Evolutionary conservation across 1,139 yeast genomes (phyloP).

Genomic region (Yamadazyma jaroonii): DNA sequence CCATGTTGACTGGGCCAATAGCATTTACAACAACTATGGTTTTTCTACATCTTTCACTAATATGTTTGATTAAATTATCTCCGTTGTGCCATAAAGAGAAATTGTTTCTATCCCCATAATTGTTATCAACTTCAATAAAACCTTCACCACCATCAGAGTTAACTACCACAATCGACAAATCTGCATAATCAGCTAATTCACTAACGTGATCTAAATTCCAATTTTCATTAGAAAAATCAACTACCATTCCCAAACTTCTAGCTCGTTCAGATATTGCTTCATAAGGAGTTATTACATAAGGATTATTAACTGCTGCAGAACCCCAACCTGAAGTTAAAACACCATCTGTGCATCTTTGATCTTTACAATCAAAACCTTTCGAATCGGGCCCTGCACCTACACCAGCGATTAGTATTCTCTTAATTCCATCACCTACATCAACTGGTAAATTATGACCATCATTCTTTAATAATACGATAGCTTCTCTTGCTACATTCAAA

Average conservation of each 20-base stretch:
- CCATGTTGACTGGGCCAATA: conserved; percentile 61
- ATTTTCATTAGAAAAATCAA: conserved; percentile 40
- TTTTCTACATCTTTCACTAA: conserved; percentile 49
- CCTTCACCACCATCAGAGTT: conserved; percentile 60
- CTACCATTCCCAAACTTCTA: conserved; percentile 39
- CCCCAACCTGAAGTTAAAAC: conserved; percentile 52
- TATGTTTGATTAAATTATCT: conserved; percentile 47
- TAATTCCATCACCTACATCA: conserved; percentile 36
- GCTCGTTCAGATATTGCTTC: conserved; percentile 49
- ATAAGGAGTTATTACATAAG: conserved; percentile 53
- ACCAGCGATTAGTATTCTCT: conserved; percentile 46
- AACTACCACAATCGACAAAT: conserved; percentile 52
- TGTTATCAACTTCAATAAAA: conserved; percentile 53
- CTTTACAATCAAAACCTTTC: conserved; percentile 49
- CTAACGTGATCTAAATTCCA: conserved; percentile 45
- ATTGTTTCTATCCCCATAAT: conserved; percentile 60
- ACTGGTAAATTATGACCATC: conserved; percentile 51
- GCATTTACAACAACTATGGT: conserved; percentile 57
- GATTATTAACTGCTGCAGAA: conserved; percentile 51
- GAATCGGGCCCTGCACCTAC: conserved; percentile 48
- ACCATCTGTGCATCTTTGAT: conserved; percentile 47
- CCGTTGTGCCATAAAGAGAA: conserved; percentile 60
- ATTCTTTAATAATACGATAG: conserved; percentile 53
- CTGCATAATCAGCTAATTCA: conserved; percentile 48
- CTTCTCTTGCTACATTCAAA: conserved; percentile 54